A percentile compares a stretch with the other conserved stretches of the same genome.
These are phyloP conservation scores for Chalciporus sphaerocephalus DNA, from an alignment of 768 basidiomycete species.

Conservation along the genomic window DNA sequence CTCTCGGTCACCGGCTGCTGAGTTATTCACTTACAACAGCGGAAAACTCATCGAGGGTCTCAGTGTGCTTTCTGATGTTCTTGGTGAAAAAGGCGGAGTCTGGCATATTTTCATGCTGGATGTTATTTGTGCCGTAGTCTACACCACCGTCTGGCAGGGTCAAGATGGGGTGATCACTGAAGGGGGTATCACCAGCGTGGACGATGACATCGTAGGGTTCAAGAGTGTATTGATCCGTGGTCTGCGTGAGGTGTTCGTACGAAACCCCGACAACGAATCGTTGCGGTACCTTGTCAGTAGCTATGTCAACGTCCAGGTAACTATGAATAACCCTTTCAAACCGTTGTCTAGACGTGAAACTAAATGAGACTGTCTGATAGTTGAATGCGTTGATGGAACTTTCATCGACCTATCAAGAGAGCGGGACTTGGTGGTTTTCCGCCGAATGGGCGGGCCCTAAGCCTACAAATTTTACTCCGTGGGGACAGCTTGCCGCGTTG, in stretches of 20 bases:
- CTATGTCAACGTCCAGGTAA: conserved; percentile 52
- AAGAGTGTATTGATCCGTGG: conserved; percentile 51
- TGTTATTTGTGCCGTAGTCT: conserved; percentile 39
- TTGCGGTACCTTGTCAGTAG: conserved; percentile 43
- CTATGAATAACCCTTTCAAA: conserved; percentile 3
- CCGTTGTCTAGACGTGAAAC: neutral
- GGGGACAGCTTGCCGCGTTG: conserved; percentile 12
- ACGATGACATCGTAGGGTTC: conserved; percentile 50
- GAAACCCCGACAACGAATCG: conserved; percentile 35
- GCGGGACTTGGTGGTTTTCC: conserved; percentile 7
- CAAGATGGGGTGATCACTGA: conserved; percentile 50
- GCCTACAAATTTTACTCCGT: conserved; percentile 2
- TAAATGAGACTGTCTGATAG: neutral
- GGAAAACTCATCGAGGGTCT: conserved; percentile 54
- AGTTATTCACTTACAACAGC: conserved; percentile 53
- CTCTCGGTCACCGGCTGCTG: conserved; percentile 40
- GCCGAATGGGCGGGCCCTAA: conserved; percentile 7
- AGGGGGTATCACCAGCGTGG: conserved; percentile 36
- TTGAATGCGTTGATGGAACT: conserved; percentile 11
- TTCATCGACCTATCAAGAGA: neutral
- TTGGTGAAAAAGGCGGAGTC: conserved; percentile 31
- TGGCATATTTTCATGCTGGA: conserved; percentile 40
- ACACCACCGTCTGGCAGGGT: conserved; percentile 45
- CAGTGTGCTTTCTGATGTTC: conserved; percentile 41
- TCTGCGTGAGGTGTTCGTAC: conserved; percentile 41